These are phyloP conservation scores for Cordyceps cicadae DNA, from an alignment of 2,329 filamentous ascomycete genomes.

Conservation along the genomic window DNA sequence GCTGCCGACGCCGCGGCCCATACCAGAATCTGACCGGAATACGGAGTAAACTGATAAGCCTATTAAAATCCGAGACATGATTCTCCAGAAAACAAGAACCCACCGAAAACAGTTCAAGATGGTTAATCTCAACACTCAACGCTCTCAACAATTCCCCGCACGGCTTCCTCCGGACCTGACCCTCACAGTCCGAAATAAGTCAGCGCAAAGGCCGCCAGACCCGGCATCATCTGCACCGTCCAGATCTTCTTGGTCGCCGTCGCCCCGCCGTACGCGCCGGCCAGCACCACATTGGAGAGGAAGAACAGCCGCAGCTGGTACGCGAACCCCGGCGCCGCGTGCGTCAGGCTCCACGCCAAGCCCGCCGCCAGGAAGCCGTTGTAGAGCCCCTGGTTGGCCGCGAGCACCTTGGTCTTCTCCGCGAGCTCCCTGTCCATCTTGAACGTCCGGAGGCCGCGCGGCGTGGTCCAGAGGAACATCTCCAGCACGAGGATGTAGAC, in stretches of 20 bases:
- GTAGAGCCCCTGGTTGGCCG: slow-evolving; percentile 45
- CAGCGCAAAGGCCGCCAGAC: slow-evolving; percentile 19
- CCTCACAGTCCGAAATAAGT: slow-evolving; percentile 17
- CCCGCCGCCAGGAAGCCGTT: slow-evolving; percentile 46
- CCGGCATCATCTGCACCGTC: slow-evolving; percentile 34
- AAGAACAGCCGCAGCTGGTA: slow-evolving; percentile 40
- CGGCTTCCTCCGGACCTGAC: neutral
- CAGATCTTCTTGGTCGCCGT: slow-evolving; percentile 35
- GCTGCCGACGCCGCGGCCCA: neutral
- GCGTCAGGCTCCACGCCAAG: slow-evolving; percentile 37
- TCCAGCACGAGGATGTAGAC: slow-evolving; percentile 42
- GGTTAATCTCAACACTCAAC: neutral
- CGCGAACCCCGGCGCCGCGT: slow-evolving; percentile 34
- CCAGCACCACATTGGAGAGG: slow-evolving; percentile 35
- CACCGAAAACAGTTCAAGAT: neutral
- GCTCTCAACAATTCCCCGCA: no score
- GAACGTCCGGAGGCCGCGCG: slow-evolving; percentile 37
- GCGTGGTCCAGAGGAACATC: slow-evolving; percentile 42
- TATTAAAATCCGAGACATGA: neutral
- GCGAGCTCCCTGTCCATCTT: slow-evolving; percentile 36
- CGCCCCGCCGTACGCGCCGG: slow-evolving; percentile 36
- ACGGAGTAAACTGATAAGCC: no score
- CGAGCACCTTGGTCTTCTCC: slow-evolving; percentile 34
- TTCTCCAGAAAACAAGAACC: neutral
- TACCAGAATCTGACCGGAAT: no score